Conservation (phyloP, 768 basidiomycete species). For the Cyathus striatus region DNA sequence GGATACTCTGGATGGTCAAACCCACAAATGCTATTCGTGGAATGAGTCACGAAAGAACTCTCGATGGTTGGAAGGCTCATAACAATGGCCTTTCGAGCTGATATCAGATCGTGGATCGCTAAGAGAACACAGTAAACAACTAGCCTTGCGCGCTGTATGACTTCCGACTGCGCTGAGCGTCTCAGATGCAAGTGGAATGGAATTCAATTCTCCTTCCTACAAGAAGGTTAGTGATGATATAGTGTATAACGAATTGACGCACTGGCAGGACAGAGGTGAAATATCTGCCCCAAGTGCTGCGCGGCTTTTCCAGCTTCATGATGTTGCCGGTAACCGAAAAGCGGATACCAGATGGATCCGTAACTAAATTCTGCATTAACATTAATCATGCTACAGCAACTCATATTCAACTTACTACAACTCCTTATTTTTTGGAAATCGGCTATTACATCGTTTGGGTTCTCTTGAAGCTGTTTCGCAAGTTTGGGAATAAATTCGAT, state of each 20-base stretch:
- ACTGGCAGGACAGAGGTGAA: conserved; percentile 62
- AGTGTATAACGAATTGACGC: conserved; percentile 11
- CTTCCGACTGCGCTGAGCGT: conserved; percentile 75
- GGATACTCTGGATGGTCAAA: conserved; percentile 82
- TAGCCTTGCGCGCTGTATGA: conserved; percentile 67
- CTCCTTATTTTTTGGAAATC: conserved; percentile 73
- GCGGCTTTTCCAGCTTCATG: conserved; percentile 60
- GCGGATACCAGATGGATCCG: conserved; percentile 75
- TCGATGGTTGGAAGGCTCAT: conserved; percentile 93
- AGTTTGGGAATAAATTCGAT: conserved; percentile 78
- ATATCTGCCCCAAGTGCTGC: conserved; percentile 67
- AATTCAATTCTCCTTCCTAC: conserved; percentile 51
- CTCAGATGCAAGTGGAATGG: conserved; percentile 60
- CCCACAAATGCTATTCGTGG: conserved; percentile 72
- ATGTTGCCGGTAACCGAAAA: conserved; percentile 92
- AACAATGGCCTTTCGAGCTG: conserved; percentile 58
- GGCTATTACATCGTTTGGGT: conserved; percentile 65
- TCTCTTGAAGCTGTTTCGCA: conserved; percentile 62
- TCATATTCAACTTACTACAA: conserved; percentile 43
- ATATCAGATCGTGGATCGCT: conserved; percentile 6
- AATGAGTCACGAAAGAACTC: conserved; percentile 80
- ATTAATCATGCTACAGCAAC: too few species aligned
- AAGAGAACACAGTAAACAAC: conserved; percentile 2
- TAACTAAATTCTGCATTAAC: conserved; percentile 62
- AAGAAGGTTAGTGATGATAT: background rate